Percentiles rank a stretch among this genome's conserved stretches.
Conservation (phyloP, 768 basidiomycete species). For the Mycena indigotica region DNA sequence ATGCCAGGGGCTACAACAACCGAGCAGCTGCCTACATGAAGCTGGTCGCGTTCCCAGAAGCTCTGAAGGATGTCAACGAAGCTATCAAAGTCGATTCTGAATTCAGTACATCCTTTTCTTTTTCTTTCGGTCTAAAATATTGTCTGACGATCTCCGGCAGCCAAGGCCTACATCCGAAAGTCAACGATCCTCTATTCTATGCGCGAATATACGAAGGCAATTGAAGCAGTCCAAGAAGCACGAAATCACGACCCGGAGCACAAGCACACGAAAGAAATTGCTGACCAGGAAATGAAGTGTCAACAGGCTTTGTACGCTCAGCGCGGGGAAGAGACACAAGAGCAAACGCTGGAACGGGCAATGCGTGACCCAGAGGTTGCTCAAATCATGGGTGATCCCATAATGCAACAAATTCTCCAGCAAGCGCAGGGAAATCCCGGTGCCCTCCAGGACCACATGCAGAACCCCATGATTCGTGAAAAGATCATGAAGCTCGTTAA, state of each 20-base stretch:
- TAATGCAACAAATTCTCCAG: constrained; percentile 94
- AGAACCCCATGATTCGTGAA: constrained; percentile 76
- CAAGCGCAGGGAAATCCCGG: constrained; percentile 90
- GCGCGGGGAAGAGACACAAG: constrained; percentile 83
- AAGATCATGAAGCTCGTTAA: constrained; percentile 92
- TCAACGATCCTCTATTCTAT: constrained; percentile 81
- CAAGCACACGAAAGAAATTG: constrained; percentile 84
- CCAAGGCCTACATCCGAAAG: constrained; percentile 97
- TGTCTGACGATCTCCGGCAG: constrained; percentile 37
- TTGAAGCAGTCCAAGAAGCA: constrained; percentile 81
- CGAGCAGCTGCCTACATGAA: constrained; percentile 98
- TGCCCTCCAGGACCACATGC: constrained; percentile 94
- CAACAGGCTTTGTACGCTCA: constrained; percentile 79
- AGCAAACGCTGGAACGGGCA: constrained; percentile 88
- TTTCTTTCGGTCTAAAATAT: constrained; percentile 5
- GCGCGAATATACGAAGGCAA: constrained; percentile 88
- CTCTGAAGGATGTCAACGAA: constrained; percentile 92
- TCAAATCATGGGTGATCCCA: constrained; percentile 82
- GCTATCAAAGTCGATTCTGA: constrained; percentile 89
- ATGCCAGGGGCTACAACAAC: constrained; percentile 95
- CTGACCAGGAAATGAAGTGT: constrained; percentile 76
- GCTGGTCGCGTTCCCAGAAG: constrained; percentile 90
- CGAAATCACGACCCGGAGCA: constrained; percentile 75
- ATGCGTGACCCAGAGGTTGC: constrained; percentile 98
- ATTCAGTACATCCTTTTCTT: constrained; percentile 58